These are phyloP conservation scores for Coelastrella sp. DNA, from an alignment of 139 green algal genomes.

Conservation along the genomic window DNA sequence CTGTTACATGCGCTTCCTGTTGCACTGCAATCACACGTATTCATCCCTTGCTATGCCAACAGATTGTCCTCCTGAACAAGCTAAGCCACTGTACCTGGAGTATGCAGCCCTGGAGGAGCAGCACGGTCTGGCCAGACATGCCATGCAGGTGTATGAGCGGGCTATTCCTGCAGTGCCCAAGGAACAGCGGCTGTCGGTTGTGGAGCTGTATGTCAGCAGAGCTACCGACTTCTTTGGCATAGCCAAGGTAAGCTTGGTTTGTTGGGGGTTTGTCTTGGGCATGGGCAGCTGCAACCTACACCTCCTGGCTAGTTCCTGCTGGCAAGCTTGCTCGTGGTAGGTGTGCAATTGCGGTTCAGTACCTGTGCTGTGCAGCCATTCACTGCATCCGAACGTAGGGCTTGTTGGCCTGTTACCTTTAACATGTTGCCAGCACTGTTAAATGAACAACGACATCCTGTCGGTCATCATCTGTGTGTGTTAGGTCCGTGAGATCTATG, in stretches of 20 bases:
- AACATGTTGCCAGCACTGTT: background rate
- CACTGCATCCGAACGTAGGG: background rate
- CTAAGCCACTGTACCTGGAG: slow-evolving; percentile 77
- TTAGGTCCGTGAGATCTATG: slow-evolving; percentile 95
- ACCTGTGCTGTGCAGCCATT: background rate
- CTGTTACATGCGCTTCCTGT: no score
- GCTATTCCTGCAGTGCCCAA: slow-evolving; percentile 79
- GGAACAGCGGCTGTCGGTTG: slow-evolving; percentile 81
- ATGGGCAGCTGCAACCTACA: no score
- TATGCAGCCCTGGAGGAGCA: slow-evolving; percentile 95
- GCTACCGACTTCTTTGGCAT: slow-evolving; percentile 96
- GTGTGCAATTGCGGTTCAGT: no score
- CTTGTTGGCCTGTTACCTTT: background rate
- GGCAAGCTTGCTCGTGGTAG: no score
- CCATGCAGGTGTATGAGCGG: slow-evolving; percentile 87
- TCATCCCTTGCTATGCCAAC: background rate
- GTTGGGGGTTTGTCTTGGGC: background rate
- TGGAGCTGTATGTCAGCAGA: slow-evolving; percentile 89
- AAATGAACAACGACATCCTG: no score
- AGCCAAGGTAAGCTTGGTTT: slow-evolving; percentile 74
- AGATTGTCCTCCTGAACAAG: slow-evolving; percentile 65
- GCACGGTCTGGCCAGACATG: slow-evolving; percentile 89
- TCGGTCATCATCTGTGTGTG: background rate
- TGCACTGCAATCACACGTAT: background rate
- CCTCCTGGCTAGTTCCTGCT: no score